phyloP scores from a whole-genome alignment of 257 asterid genomes.

The Solanum clarkiae region DNA sequence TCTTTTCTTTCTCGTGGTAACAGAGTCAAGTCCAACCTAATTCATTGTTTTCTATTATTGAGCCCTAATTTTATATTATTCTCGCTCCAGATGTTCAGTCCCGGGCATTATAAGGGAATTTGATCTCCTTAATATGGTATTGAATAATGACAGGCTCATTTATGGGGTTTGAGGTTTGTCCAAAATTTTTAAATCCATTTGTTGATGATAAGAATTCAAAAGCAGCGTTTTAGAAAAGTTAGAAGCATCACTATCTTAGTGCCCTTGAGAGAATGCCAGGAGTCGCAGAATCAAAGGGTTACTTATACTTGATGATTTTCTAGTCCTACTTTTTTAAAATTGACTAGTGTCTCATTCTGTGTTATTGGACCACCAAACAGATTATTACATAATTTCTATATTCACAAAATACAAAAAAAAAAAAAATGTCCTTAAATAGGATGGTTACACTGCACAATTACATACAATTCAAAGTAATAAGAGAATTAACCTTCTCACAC shows the following conservation, averaged over 20 bases:
- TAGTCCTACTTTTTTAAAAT: neutral
- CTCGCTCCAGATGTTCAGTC: neutral
- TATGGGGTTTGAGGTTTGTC: neutral
- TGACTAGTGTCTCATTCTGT: neutral
- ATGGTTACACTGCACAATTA: neutral
- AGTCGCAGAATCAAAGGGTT: neutral
- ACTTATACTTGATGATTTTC: neutral
- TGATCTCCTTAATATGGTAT: neutral
- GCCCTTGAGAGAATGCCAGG: neutral
- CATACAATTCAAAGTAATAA: neutral
- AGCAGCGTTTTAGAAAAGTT: neutral
- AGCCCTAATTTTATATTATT: neutral
- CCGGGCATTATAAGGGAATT: neutral
- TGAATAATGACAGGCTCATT: neutral
- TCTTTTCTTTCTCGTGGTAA: too few relatives aligned
- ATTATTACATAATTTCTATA: neutral
- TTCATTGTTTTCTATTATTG: neutral
- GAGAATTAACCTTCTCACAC: neutral
- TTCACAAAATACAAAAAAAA: neutral
- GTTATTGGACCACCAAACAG: neutral
- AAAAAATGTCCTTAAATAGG: neutral
- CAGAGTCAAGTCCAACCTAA: neutral
- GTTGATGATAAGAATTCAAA: neutral
- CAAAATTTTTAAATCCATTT: neutral
- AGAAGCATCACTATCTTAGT: neutral